Evolutionary conservation across 495 filamentous ascomycete genomes (phyloP), one percentile per base, ranked within the genome.

Genomic region (Xeromyces bisporus): DNA sequence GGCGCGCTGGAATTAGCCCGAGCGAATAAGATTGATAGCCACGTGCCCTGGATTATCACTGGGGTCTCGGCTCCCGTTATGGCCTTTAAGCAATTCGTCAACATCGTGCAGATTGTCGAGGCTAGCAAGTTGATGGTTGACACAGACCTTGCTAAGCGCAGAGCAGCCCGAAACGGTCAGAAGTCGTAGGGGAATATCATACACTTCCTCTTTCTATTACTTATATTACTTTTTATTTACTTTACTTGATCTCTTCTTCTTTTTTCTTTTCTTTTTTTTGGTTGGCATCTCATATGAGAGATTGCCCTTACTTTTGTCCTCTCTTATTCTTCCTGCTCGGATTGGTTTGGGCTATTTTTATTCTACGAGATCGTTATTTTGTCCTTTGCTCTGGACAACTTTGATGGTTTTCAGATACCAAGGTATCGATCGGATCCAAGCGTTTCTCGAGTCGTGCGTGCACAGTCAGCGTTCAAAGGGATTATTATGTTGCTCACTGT

Each of bases 101-200:
- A 96, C 47, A 68, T 94, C 21, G 64, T 96, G 26, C 91, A 99
- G 58, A 64, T 99, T 32, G 73, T 93, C 46, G 92, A 93, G 58
- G 91, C 91, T 7, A 79, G 80, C 55, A 71, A 71, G 43, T 93
- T 85, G 80, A 58, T 97, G 28, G 89, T 82, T 0, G 84, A 94
- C 58, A 82, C 85, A 12, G 89, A 97, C 29, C 37, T 50, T 32
- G 47, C 51, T 34, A 54, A 38, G 44, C 55, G 53, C 32, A 53
- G 32, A 27, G 44, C 41, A 9, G 26, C 36, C 14, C 44, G 35
- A 18, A 24, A 25, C 10, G 41, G 37, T 12, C 43, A 41, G 44
- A 44, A 55, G 43, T 43, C 45, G 30, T 55, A 48, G 29, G 29
- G 29, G 36, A 43, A 45, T 48, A 47, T 36, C 48, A 42, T 40